Conservation (phyloP, 2,329 filamentous ascomycete species). For the Cadophora luteo-olivacea region DNA sequence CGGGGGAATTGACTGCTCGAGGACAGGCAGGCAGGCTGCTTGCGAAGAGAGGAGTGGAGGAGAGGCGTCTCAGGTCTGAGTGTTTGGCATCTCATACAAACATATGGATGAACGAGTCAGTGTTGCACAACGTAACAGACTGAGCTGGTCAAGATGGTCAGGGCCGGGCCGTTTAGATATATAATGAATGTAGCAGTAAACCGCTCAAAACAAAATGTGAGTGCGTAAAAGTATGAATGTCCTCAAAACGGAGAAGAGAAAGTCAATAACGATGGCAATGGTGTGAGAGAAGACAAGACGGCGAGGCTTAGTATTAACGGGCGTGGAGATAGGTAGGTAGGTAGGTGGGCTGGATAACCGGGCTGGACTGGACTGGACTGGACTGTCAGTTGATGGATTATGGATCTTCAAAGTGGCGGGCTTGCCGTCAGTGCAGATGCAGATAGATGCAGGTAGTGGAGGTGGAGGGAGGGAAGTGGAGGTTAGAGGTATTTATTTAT, state of each 20-base stretch:
- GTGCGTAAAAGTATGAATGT: neutral
- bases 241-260: neutral
- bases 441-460: neutral
- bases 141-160: neutral
- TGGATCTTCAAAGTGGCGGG: neutral
- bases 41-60: constrained; percentile 2
- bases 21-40: neutral
- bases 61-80: constrained; percentile 26
- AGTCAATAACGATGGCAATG: constrained; percentile 3
- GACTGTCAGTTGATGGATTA: neutral
- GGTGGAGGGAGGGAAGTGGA: neutral
- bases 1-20: neutral
- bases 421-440: neutral
- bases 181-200: neutral
- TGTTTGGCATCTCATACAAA: constrained; percentile 32
- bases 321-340: neutral
- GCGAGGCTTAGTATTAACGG: neutral
- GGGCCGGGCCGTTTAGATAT: neutral
- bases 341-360: neutral
- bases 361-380: neutral
- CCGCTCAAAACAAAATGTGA: neutral
- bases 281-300: constrained; percentile 3
- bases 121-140: constrained; percentile 11
- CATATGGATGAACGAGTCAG: constrained; percentile 22
- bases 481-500: neutral